Conservation (phyloP, 2,329 filamentous ascomycete genomes). For the Plenodomus tracheiphilus region DNA sequence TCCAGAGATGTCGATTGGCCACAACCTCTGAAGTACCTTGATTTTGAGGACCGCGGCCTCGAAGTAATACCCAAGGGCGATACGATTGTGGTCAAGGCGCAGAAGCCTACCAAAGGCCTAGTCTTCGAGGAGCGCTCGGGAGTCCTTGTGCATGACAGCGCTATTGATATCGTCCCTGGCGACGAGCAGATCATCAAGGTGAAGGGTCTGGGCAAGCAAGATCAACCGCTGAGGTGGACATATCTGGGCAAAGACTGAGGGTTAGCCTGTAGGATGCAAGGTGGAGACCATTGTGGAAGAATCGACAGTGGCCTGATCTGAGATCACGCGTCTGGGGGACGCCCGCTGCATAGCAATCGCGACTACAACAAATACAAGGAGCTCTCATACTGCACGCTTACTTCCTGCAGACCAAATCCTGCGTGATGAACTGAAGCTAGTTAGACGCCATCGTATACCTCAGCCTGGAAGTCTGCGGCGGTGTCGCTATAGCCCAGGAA, state of each 20-base stretch:
- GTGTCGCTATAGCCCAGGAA: slow-evolving; percentile 22
- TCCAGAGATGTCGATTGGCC: slow-evolving; percentile 64
- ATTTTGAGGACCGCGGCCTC: slow-evolving; percentile 56
- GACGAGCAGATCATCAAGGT: slow-evolving; percentile 57
- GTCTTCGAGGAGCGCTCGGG: slow-evolving; percentile 63
- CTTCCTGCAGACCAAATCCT: slow-evolving; percentile 6
- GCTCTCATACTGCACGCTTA: slow-evolving; percentile 11
- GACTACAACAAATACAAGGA: slow-evolving; percentile 1
- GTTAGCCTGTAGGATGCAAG: slow-evolving; percentile 6
- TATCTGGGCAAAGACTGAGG: slow-evolving; percentile 48
- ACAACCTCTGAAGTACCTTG: slow-evolving; percentile 63
- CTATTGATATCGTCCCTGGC: slow-evolving; percentile 62
- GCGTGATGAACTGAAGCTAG: slow-evolving; percentile 2
- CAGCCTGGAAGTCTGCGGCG: slow-evolving; percentile 2
- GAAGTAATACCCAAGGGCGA: slow-evolving; percentile 47
- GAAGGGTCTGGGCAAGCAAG: slow-evolving; percentile 45
- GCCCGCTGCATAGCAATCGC: slow-evolving; percentile 1
- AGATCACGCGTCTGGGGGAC: slow-evolving; percentile 7
- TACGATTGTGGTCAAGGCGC: slow-evolving; percentile 51
- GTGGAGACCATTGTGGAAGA: slow-evolving; percentile 4
- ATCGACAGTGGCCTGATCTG: slow-evolving; percentile 2
- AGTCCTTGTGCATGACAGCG: slow-evolving; percentile 59
- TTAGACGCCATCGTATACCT: background rate
- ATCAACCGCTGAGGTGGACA: slow-evolving; percentile 49
- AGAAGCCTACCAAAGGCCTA: slow-evolving; percentile 61